phyloP scores from a whole-genome alignment of 169 alveolate species.

The Plasmodium chabaudi region DNA sequence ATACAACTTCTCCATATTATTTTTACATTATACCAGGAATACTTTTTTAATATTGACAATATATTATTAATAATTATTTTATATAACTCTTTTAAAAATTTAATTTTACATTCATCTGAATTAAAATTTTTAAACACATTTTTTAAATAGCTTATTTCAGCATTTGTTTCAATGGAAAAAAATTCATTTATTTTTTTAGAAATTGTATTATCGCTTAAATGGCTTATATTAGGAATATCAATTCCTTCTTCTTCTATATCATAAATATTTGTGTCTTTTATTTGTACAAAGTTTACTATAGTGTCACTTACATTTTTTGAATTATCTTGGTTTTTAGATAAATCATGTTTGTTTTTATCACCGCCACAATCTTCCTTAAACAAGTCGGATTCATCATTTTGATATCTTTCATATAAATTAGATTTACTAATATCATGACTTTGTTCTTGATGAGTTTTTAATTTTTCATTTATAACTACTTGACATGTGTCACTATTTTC shows the following conservation, averaged over 20 bases:
- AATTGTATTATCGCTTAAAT: neutral
- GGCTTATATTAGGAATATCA: no score
- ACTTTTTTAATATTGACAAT: conserved; percentile 50
- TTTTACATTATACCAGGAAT: conserved; percentile 73
- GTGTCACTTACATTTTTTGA: neutral
- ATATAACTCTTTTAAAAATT: conserved; percentile 45
- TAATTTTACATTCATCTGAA: conserved; percentile 11
- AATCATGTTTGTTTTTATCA: neutral
- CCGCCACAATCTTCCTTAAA: neutral
- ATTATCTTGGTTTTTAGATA: neutral
- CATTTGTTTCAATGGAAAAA: conserved; percentile 1
- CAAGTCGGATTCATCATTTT: neutral
- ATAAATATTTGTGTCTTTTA: neutral
- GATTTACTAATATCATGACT: neutral
- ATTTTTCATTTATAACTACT: neutral
- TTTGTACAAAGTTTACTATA: neutral
- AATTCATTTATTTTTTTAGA: conserved; percentile 9
- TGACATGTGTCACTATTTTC: neutral
- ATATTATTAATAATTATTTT: conserved; percentile 30
- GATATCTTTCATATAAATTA: no score
- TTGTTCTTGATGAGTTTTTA: neutral
- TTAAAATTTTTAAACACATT: conserved; percentile 3
- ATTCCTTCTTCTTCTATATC: neutral
- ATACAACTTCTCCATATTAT: conserved; percentile 74
- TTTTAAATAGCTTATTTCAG: conserved; percentile 23